Conservation (phyloP, 306 rosid genomes). For the Sphenostylis stenocarpa region DNA sequence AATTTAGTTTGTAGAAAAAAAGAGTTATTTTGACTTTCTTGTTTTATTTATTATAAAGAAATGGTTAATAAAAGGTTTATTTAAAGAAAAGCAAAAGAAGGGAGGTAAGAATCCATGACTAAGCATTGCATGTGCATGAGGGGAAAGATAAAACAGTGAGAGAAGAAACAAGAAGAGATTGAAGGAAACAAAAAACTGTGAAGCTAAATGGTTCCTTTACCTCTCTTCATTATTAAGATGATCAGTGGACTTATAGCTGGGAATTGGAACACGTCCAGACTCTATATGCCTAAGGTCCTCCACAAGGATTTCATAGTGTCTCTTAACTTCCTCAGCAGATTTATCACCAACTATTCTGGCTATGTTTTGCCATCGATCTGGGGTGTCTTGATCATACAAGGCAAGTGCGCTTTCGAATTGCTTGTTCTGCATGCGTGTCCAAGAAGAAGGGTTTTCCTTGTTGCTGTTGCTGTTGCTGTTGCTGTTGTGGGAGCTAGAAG, state of each 20-base stretch:
- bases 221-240: not conserved
- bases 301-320: slow-evolving; percentile 44
- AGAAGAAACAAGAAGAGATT: not conserved
- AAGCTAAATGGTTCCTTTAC: not conserved
- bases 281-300: slow-evolving; percentile 49
- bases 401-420: slow-evolving; percentile 57
- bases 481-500: slow-evolving; percentile 17
- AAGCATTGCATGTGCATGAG: slow-evolving; percentile 1
- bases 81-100: not conserved
- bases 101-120: not conserved
- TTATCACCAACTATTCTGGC: slow-evolving; percentile 47
- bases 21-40: too few relatives aligned
- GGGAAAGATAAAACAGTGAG: not conserved
- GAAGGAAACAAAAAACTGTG: not conserved
- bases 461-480: not conserved
- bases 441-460: slow-evolving; percentile 31
- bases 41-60: too few relatives aligned
- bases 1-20: too few relatives aligned
- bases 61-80: not conserved
- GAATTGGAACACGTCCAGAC: slow-evolving; percentile 42
- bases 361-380: slow-evolving; percentile 52
- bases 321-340: slow-evolving; percentile 42
- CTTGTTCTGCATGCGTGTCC: slow-evolving; percentile 57
- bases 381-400: slow-evolving; percentile 42
- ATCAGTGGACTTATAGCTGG: slow-evolving; percentile 34